Evolutionary conservation across 495 filamentous ascomycete species (phyloP).

Genomic region (Tuber magnatum): DNA sequence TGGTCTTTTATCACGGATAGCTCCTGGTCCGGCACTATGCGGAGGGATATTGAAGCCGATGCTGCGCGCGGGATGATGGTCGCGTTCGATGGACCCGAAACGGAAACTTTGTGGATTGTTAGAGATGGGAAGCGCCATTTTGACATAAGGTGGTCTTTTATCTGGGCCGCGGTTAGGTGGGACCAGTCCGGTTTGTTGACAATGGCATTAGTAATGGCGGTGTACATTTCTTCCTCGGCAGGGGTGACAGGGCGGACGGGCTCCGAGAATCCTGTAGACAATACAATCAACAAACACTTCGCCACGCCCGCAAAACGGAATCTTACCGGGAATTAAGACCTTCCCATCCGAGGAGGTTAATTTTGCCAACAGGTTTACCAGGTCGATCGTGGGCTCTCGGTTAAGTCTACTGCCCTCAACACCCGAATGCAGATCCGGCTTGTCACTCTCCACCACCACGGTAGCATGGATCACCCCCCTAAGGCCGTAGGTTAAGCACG

Average conservation of each 20-base stretch:
- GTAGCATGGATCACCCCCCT: constrained; percentile 94
- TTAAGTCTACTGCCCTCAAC: constrained; percentile 86
- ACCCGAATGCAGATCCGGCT: constrained; percentile 87
- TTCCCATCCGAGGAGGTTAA: constrained; percentile 63
- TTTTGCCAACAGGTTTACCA: constrained; percentile 69
- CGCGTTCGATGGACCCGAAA: constrained; percentile 70
- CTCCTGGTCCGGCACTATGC: constrained; percentile 87
- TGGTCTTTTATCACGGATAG: constrained; percentile 61
- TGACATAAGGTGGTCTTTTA: constrained; percentile 59
- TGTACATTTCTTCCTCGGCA: constrained; percentile 72
- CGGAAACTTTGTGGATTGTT: constrained; percentile 86
- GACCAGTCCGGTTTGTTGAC: constrained; percentile 49
- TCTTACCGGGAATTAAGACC: constrained; percentile 50
- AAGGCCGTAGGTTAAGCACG: constrained; percentile 89
- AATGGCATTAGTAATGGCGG: constrained; percentile 70
- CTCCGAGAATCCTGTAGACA: constrained; percentile 63
- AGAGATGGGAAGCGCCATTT: constrained; percentile 94
- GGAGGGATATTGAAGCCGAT: constrained; percentile 76
- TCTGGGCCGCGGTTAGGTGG: constrained; percentile 24
- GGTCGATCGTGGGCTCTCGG: constrained; percentile 82
- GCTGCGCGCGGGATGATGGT: constrained; percentile 83
- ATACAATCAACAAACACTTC: constrained; percentile 28
- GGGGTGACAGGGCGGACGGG: constrained; percentile 65
- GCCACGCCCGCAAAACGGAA: background rate
- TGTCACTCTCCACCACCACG: constrained; percentile 71